Evolutionary conservation across 352 stramenopile species (phyloP).

Genomic region (Phytophthora podocarpi): DNA sequence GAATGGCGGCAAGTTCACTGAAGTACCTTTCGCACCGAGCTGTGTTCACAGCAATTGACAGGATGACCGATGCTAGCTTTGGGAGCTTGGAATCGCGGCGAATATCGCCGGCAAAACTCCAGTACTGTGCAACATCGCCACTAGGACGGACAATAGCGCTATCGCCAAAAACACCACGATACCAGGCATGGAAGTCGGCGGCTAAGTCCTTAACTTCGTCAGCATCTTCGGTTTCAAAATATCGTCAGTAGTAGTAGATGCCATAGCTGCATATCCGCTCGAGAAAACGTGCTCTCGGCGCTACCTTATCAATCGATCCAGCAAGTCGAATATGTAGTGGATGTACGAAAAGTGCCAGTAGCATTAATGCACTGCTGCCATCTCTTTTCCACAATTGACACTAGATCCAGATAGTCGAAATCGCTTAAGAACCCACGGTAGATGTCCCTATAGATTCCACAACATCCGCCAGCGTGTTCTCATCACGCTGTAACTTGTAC

Average conservation of each 20-base stretch:
- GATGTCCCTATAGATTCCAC: neutral
- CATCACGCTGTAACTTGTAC: neutral
- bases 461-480: neutral
- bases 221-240: neutral
- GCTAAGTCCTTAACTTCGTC: neutral
- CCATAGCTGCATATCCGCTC: neutral
- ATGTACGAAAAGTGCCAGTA: slow-evolving; percentile 6
- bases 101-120: too few relatives aligned
- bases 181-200: slow-evolving; percentile 1
- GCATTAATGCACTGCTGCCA: slow-evolving; percentile 7
- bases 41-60: slow-evolving; percentile 4
- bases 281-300: neutral
- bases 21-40: slow-evolving; percentile 5
- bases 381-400: slow-evolving; percentile 1
- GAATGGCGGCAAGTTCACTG: neutral
- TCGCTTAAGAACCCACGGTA: neutral
- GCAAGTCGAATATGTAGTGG: neutral
- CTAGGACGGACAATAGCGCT: neutral
- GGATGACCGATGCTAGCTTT: neutral
- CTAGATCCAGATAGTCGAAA: neutral
- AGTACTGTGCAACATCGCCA: slow-evolving; percentile 1
- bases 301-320: slow-evolving; percentile 4
- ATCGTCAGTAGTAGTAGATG: slow-evolving; percentile 8
- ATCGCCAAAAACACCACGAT: slow-evolving; percentile 2
- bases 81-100: neutral